Percentiles rank a stretch among this genome's conserved stretches.
Evolutionary conservation across 192 early-diverging fungal genomes (phyloP).

Genomic region (Coemansia asiatica): DNA sequence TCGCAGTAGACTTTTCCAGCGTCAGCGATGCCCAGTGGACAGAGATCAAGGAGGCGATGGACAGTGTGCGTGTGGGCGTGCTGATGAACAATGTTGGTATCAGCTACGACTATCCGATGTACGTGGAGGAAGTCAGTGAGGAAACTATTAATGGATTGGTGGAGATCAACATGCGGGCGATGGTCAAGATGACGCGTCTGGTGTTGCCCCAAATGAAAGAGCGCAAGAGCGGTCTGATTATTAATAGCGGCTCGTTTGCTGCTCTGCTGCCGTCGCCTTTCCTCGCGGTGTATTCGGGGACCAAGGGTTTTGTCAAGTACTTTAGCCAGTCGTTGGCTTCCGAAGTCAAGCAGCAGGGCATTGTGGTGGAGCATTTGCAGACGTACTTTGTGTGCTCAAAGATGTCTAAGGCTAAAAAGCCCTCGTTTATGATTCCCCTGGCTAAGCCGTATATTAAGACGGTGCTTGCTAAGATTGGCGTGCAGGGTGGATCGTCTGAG

Average conservation of each 20-base stretch:
- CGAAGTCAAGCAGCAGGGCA: conserved; percentile 67
- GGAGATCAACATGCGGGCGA: conserved; percentile 81
- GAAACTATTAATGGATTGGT: conserved; percentile 71
- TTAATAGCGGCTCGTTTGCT: conserved; percentile 92
- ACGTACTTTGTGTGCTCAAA: conserved; percentile 94
- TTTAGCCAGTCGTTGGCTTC: conserved; percentile 88
- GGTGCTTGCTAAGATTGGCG: conserved; percentile 71
- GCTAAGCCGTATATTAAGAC: conserved; percentile 74
- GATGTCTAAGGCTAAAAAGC: conserved; percentile 89
- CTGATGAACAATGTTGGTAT: conserved; percentile 94
- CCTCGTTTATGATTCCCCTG: conserved; percentile 78
- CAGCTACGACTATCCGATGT: conserved; percentile 87
- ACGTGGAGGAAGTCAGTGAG: conserved; percentile 75
- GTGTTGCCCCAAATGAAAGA: conserved; percentile 79
- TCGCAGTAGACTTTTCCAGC: conserved; percentile 80
- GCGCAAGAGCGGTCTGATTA: conserved; percentile 76
- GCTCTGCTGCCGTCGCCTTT: conserved; percentile 81
- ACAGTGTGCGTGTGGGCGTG: conserved; percentile 53
- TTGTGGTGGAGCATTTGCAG: conserved; percentile 89
- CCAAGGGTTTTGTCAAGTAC: conserved; percentile 87
- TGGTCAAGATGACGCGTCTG: conserved; percentile 78
- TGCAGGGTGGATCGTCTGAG: conserved; percentile 64
- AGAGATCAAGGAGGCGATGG: conserved; percentile 61
- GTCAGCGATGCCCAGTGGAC: conserved; percentile 61
- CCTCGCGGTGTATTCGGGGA: conserved; percentile 87